Evolutionary conservation across 108 stramenopile genomes (phyloP).

Genomic region (Chaetoceros tenuissimus): DNA sequence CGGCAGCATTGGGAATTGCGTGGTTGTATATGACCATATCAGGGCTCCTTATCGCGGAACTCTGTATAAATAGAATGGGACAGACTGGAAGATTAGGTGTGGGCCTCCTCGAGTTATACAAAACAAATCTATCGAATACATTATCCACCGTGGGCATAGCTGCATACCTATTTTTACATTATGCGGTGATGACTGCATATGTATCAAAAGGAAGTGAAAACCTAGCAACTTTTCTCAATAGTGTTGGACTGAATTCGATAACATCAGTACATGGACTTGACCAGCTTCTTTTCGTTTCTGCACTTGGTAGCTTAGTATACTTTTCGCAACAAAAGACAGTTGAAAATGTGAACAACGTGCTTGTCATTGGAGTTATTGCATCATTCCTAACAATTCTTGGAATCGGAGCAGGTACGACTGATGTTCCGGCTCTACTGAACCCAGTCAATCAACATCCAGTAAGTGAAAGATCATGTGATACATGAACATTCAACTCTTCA

Average conservation of each 20-base stretch:
- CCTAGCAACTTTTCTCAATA: conserved; percentile 11
- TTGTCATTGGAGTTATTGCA: conserved; percentile 42
- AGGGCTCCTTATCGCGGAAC: conserved; percentile 80
- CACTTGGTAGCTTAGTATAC: conserved; percentile 18
- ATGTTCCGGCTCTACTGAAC: conserved; percentile 32
- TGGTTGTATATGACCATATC: conserved; percentile 84
- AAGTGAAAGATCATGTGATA: background rate
- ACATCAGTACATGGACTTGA: conserved; percentile 14
- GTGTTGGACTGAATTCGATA: conserved; percentile 1
- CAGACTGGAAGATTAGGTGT: conserved; percentile 44
- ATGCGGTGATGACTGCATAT: conserved; percentile 79
- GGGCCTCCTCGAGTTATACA: conserved; percentile 58
- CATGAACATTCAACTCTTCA: background rate
- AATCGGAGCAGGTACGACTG: conserved; percentile 45
- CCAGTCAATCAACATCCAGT: conserved; percentile 54
- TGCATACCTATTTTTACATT: conserved; percentile 80
- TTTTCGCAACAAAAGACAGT: conserved; percentile 17
- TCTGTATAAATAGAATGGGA: conserved; percentile 61
- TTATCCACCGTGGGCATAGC: conserved; percentile 41
- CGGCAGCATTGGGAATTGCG: conserved; percentile 46
- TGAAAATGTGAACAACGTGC: conserved; percentile 47
- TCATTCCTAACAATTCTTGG: conserved; percentile 44
- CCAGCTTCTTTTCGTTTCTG: conserved; percentile 35
- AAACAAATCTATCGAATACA: conserved; percentile 24
- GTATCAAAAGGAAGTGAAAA: conserved; percentile 72